Conservation (phyloP, 345 rosid species). For the Ceriops tagal region DNA sequence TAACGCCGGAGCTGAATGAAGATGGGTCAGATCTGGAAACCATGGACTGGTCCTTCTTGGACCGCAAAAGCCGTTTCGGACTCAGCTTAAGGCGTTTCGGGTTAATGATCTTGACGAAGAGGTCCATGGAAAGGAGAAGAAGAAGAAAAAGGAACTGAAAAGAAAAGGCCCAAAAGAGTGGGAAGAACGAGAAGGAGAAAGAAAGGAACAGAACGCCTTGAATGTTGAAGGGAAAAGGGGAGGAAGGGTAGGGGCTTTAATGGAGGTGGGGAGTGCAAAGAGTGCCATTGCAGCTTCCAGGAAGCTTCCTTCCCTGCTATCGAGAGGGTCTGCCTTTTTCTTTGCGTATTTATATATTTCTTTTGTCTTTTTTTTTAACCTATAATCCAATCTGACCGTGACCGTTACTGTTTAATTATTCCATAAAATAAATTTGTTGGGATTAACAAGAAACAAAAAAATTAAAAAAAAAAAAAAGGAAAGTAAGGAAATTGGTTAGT, state of each 20-base stretch:
- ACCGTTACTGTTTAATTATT: neutral
- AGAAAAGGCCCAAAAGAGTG: neutral
- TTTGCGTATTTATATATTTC: neutral
- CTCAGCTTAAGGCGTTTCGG: conserved; percentile 42
- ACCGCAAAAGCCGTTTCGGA: conserved; percentile 59
- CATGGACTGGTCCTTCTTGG: conserved; percentile 37
- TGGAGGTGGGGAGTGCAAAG: conserved; percentile 20
- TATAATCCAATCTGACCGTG: neutral
- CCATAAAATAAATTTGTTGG: no score
- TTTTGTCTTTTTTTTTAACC: neutral
- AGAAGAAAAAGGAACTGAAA: neutral
- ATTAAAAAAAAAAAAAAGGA: no score
- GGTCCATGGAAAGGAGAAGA: conserved; percentile 34
- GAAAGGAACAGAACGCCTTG: neutral
- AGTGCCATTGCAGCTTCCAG: conserved; percentile 67
- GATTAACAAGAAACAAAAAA: no score
- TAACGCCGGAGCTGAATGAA: conserved; percentile 44
- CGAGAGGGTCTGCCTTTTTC: neutral
- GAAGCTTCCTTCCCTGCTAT: conserved; percentile 54
- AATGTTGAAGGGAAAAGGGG: conserved; percentile 27
- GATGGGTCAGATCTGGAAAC: conserved; percentile 60
- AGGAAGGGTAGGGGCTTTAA: conserved; percentile 44
- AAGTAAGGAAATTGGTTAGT: no score
- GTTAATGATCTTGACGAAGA: conserved; percentile 26
- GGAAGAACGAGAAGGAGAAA: neutral